Base-by-base conservation (phyloP, 129 eudicot species). In the Flaveria sonorensis region DNA sequence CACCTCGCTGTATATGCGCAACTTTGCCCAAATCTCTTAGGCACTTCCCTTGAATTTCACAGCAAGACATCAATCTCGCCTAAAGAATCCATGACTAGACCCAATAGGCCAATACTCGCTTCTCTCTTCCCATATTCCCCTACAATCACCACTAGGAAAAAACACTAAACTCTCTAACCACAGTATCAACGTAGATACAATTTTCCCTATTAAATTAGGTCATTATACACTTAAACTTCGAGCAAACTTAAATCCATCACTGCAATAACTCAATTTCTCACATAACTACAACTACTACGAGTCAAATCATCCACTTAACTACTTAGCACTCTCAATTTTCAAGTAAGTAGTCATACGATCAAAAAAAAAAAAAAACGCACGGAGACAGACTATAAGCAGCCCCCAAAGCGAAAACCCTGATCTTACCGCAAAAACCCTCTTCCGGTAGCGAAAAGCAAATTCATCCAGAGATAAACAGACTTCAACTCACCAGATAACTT, bases 381-480 rank as follows among this genome's bases (percentile, higher is more conserved):
- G 21, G 51, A 19, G 51, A 64, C 24, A 46, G 7, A 60, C 55
- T 18, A 74, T 61, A 61, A 28, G 50, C 68, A 72, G 48, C 53
- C 39, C 66, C 68, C 2, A 42, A 62, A 45, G 12, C 28, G 72
- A 51, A 63, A 65, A 67, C 19, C 42, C 81, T 52, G 73, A 76
- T 76, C 53, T 39, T 21, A 76, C 72, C 80, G 43, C 81, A 67
- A 77, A 65, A 64, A 50, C 9, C 18, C 51, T 10, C 47, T 65
- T 7, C 20, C 52, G 24, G 36, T 48, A 28, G 80, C 21, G 14
- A 48, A 64, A 43, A 50, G 7, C 6, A 20, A 76, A 50, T 12
- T 48, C 18, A 26, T 36, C 39, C 7, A 30, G 70, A 21, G n/a
- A 40, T 3, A 42, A 73, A 10, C 68, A 66, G 39, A 21, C 73